phyloP scores from a whole-genome alignment of 169 alveolate species.

The Cytauxzoon felis region DNA sequence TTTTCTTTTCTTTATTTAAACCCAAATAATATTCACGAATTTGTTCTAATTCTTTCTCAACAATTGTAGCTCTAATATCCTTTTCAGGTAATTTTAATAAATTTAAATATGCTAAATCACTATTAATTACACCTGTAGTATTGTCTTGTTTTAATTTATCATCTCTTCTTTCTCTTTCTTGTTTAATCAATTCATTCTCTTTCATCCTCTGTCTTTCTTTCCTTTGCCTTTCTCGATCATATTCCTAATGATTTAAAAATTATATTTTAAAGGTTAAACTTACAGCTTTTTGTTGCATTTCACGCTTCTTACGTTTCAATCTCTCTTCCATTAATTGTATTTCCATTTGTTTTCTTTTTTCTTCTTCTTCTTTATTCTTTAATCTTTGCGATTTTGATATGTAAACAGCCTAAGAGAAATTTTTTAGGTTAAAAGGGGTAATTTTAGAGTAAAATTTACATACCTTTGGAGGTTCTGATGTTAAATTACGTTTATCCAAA shows the following conservation, averaged over 20 bases:
- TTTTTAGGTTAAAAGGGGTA: slow-evolving; percentile 2
- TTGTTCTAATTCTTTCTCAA: slow-evolving; percentile 80
- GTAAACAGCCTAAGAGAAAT: slow-evolving; percentile 46
- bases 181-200: slow-evolving; percentile 9
- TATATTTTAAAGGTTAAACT: neutral
- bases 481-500: neutral
- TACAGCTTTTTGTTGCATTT: slow-evolving; percentile 16
- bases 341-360: slow-evolving; percentile 26
- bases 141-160: neutral
- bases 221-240: neutral
- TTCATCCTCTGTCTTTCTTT: slow-evolving; percentile 26
- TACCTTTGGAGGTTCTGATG: slow-evolving; percentile 33
- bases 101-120: slow-evolving; percentile 57
- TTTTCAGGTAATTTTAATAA: slow-evolving; percentile 29
- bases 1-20: slow-evolving; percentile 77
- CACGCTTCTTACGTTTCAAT: slow-evolving; percentile 3
- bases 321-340: slow-evolving; percentile 26
- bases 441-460: slow-evolving; percentile 11
- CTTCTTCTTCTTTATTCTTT: slow-evolving; percentile 52
- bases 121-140: slow-evolving; percentile 37
- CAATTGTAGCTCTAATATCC: slow-evolving; percentile 52
- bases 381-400: slow-evolving; percentile 66
- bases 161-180: slow-evolving; percentile 2
- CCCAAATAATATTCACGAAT: slow-evolving; percentile 87
- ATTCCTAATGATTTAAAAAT: neutral